These are phyloP conservation scores for Venturia carpophila DNA, from an alignment of 2,329 filamentous ascomycete species.

Conservation along the genomic window DNA sequence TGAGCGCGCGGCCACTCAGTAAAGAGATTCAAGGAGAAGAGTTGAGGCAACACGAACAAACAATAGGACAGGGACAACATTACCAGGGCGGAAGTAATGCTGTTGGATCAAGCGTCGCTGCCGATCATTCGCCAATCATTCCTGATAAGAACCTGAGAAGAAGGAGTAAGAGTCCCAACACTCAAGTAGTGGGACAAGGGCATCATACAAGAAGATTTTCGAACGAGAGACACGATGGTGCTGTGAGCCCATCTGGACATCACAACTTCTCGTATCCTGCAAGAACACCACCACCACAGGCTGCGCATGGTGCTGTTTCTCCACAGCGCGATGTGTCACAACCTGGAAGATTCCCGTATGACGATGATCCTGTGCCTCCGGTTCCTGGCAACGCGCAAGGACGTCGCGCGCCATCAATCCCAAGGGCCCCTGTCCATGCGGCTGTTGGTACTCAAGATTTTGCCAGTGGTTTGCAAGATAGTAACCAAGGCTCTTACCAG, in stretches of 20 bases:
- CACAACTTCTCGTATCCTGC: conserved; percentile 17
- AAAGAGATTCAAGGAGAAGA: conserved; percentile 5
- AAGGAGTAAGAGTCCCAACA: conserved; percentile 13
- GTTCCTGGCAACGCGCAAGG: background rate
- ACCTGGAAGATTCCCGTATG: background rate
- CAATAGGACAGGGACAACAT: background rate
- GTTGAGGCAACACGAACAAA: background rate
- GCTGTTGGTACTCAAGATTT: background rate
- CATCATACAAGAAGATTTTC: background rate
- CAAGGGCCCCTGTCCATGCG: background rate
- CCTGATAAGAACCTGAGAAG: background rate
- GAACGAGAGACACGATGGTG: background rate
- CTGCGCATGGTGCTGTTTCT: background rate
- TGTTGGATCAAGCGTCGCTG: background rate
- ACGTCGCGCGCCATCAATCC: background rate
- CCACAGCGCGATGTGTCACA: background rate
- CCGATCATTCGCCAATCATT: background rate
- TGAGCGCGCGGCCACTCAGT: conserved; percentile 3
- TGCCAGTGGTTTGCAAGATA: background rate
- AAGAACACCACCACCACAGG: conserved; percentile 6
- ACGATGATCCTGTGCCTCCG: conserved; percentile 3
- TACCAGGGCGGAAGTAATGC: background rate
- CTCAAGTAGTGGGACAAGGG: background rate
- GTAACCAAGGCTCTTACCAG: background rate
- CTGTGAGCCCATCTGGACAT: background rate